These are phyloP conservation scores for Galium porrigens DNA, from an alignment of 305 asterid genomes.

Conservation along the genomic window DNA sequence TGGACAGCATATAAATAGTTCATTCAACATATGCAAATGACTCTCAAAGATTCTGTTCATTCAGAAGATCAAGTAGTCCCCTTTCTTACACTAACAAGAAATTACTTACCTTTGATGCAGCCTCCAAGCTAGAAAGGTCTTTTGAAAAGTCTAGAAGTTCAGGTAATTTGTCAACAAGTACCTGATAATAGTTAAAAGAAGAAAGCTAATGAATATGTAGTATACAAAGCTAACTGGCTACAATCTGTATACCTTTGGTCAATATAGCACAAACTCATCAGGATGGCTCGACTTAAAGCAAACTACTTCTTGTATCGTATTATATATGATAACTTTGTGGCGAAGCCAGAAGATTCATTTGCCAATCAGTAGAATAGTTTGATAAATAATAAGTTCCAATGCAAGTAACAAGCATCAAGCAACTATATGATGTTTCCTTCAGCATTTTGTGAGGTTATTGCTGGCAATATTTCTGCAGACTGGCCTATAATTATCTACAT, in stretches of 20 bases:
- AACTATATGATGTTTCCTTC: too few relatives aligned
- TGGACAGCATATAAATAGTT: conserved; percentile 23
- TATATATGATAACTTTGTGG: background rate
- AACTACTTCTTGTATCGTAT: background rate
- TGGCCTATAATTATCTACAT: background rate
- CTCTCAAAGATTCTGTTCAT: background rate
- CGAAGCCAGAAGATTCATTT: background rate
- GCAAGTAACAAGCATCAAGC: too few relatives aligned
- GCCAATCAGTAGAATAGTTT: background rate
- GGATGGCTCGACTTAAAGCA: conserved; percentile 2
- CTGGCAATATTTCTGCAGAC: background rate
- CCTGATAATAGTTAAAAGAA: conserved; percentile 26
- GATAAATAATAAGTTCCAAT: background rate
- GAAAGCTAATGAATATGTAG: background rate
- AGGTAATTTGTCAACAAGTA: conserved; percentile 73
- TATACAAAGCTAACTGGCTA: conserved; percentile 3
- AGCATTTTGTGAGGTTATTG: background rate
- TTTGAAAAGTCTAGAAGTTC: conserved; percentile 77
- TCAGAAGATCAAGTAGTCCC: background rate
- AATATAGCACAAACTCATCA: conserved; percentile 1
- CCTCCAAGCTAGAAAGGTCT: conserved; percentile 77
- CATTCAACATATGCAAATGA: conserved; percentile 19
- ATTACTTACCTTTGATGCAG: conserved; percentile 61
- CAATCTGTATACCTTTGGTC: background rate
- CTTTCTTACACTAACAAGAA: conserved; percentile 6